Base-by-base conservation (phyloP, 164 flowering plant species). In the Sextonia rubra region DNA sequence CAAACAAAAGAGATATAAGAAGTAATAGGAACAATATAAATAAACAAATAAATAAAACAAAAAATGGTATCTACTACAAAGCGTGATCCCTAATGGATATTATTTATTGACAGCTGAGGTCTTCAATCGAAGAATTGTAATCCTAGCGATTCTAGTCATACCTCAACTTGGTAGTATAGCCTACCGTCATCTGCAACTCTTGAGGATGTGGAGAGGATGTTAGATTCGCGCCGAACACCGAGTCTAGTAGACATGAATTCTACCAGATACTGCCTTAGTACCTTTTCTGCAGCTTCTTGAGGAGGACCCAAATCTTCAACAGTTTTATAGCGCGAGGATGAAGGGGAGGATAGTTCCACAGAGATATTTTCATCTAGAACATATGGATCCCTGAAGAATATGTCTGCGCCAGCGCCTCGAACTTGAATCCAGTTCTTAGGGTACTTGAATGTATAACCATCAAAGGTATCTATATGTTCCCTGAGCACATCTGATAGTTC, bases 241-340 rank as follows among this genome's bases (percentile, higher is more conserved):
- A 95, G 92, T 77, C 99, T 90, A 1, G 98, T 95, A 22, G 99
- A 95, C 99, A 93, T 93, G 80, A 95, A 95, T 79, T 95, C 99
- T 8, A 96, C 90, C 82, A 95, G 80, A 76, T 93, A 95, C 82
- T 95, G 99, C 78, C 75, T 89, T 1, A 93, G 86, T 18, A 91
- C 96, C 71, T 89, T 90, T 84, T 88, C 82, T 67, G 85, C 99
- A 17, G 99, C 99, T 79, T 78, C 91, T 80, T 88, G 76, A 2
- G 98, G 97, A 17, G 96, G 70, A 62, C 99, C 99, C 82, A 95
- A 83, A 81, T 95, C 99, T 80, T 88, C 86, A 15, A 95, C 93
- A 58, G 90, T 90, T 82, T 88, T 87, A 84, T 88, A 95, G 66
- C 25, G 83, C 30, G 99, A 95, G 5, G 99, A 95, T 23, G 98